These are phyloP conservation scores for Microbotryomycetes sp. DNA, from an alignment of 1,284 basidiomycete genomes.

Conservation along the genomic window DNA sequence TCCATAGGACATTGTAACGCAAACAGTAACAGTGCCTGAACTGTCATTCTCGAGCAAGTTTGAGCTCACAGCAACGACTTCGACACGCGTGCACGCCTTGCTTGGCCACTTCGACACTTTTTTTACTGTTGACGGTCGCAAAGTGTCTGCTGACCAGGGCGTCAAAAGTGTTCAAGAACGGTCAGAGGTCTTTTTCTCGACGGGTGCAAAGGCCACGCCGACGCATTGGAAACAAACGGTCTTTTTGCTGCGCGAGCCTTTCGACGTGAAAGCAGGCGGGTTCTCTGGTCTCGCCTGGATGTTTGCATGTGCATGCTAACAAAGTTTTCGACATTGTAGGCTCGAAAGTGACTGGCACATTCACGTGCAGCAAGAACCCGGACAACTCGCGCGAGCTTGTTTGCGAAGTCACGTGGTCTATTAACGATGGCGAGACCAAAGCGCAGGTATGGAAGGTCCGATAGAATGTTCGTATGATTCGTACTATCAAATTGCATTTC, in stretches of 20 bases:
- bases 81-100: conserved; percentile 67
- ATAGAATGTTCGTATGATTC: no score
- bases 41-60: conserved; percentile 74
- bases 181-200: conserved; percentile 68
- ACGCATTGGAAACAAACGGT: conserved; percentile 99
- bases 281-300: conserved; percentile 4
- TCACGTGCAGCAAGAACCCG: conserved; percentile 71
- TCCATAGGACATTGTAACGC: conserved; percentile 66
- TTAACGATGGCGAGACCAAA: conserved; percentile 39
- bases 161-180: not conserved
- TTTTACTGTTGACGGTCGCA: conserved; percentile 57
- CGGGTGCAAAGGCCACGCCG: conserved; percentile 71
- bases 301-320: not conserved
- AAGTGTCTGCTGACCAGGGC: not conserved
- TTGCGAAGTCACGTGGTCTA: conserved; percentile 79
- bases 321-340: conserved; percentile 45
- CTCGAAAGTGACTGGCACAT: conserved; percentile 67
- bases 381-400: conserved; percentile 84
- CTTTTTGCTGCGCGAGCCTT: conserved; percentile 75
- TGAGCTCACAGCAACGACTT: conserved; percentile 55
- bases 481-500: no score
- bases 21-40: conserved; percentile 56
- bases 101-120: conserved; percentile 92
- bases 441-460: conserved; percentile 31
- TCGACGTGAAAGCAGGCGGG: conserved; percentile 64